Percentiles rank a stretch among this genome's conserved stretches.
Conservation (phyloP, 345 rosid species). For the Lumnitzera racemosa region DNA sequence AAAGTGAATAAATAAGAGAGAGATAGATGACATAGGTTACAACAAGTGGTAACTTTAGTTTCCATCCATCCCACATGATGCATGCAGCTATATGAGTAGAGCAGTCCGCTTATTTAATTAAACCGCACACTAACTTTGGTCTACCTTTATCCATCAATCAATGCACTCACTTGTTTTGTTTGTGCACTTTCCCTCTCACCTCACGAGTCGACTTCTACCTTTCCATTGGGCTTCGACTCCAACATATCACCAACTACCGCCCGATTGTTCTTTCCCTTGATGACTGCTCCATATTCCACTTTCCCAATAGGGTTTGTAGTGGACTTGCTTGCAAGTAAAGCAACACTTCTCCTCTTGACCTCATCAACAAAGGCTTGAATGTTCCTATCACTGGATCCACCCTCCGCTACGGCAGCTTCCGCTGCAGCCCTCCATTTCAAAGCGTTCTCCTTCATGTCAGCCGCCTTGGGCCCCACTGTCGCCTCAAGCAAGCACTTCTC, state of each 20-base stretch:
- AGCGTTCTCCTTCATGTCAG: conserved; percentile 38
- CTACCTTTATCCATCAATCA: too few species aligned
- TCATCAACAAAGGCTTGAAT: conserved; percentile 34
- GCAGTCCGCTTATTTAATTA: too few species aligned
- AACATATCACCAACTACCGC: background rate
- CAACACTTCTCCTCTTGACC: conserved; percentile 18
- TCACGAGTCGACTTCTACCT: background rate
- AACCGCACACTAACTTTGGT: too few species aligned
- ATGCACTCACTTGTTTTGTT: too few species aligned
- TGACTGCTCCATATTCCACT: background rate
- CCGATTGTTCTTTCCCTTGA: conserved; percentile 1
- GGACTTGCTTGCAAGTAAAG: background rate
- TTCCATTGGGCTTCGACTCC: background rate
- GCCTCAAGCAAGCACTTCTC: conserved; percentile 55
- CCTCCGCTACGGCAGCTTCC: conserved; percentile 18
- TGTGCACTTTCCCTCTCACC: too few species aligned
- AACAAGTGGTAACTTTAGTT: too few species aligned
- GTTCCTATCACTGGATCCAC: conserved; percentile 41
- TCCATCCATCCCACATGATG: too few species aligned
- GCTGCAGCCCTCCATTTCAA: conserved; percentile 28
- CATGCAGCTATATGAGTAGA: too few species aligned
- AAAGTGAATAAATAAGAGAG: too few species aligned
- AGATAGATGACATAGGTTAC: too few species aligned
- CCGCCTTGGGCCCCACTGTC: conserved; percentile 43
- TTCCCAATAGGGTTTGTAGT: background rate